A percentile compares a stretch with the other conserved stretches of the same genome.
These are phyloP conservation scores for Actinidia chinensis DNA, from an alignment of 179 eudicot species.

Conservation along the genomic window DNA sequence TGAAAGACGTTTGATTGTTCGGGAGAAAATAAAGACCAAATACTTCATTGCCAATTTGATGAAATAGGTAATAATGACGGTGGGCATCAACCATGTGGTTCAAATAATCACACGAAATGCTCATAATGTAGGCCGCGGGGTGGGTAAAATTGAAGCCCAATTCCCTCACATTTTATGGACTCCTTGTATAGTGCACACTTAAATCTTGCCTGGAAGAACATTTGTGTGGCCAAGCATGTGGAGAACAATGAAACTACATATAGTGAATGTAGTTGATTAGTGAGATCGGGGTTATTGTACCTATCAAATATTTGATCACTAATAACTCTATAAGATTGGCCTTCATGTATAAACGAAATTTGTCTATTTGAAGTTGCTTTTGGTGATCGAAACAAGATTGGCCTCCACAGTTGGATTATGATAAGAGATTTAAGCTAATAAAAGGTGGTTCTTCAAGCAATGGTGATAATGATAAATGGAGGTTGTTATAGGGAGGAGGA, in stretches of 20 bases:
- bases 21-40: background rate
- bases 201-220: background rate
- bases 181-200: background rate
- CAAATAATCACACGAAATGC: background rate
- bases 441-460: no score
- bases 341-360: no score
- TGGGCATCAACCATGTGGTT: constrained; percentile 1
- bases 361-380: no score
- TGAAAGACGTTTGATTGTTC: background rate
- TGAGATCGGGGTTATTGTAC: no score
- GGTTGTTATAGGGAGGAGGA: no score
- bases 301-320: no score
- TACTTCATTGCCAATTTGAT: background rate
- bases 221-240: background rate
- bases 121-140: background rate
- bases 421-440: no score
- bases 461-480: no score
- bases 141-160: constrained; percentile 3
- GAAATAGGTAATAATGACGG: background rate
- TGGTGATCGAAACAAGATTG: no score
- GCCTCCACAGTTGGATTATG: no score
- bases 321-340: no score
- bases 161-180: background rate
- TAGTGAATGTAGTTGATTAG: background rate
- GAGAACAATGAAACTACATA: background rate